phyloP scores from a whole-genome alignment of 2,329 filamentous ascomycete species.

The Falciphora oryzae region DNA sequence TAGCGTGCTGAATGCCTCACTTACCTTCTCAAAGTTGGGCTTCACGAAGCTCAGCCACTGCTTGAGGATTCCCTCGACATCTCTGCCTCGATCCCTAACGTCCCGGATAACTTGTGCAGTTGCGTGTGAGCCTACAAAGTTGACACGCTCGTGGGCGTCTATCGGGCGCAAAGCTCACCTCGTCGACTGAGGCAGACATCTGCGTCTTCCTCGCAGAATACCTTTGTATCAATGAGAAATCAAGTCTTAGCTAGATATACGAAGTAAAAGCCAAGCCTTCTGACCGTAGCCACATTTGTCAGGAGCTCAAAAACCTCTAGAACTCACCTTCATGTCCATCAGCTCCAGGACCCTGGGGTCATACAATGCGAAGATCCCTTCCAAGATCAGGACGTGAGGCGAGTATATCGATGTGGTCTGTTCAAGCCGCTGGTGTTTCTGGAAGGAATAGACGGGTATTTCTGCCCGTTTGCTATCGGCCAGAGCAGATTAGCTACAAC shows the following conservation, averaged over 20 bases:
- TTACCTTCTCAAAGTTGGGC: constrained; percentile 81
- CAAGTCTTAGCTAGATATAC: not conserved
- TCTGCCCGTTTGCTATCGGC: constrained; percentile 71
- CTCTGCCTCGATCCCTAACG: constrained; percentile 80
- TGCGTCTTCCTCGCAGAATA: constrained; percentile 93
- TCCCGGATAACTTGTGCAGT: constrained; percentile 67
- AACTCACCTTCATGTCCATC: constrained; percentile 78
- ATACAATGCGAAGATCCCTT: constrained; percentile 93
- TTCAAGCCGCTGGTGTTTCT: constrained; percentile 75
- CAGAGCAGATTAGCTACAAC: not conserved
- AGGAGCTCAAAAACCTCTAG: not conserved
- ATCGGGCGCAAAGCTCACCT: constrained; percentile 47
- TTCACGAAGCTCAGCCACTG: constrained; percentile 98
- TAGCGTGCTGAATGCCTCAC: not conserved
- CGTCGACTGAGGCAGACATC: constrained; percentile 88
- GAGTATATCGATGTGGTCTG: constrained; percentile 89
- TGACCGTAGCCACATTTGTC: not conserved
- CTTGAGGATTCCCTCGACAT: constrained; percentile 93
- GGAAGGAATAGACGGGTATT: constrained; percentile 92
- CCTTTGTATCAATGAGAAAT: constrained; percentile 41
- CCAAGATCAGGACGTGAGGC: constrained; percentile 88
- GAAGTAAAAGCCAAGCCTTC: not conserved
- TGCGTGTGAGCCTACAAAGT: not conserved
- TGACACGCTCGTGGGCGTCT: too few relatives aligned
- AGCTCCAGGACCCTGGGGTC: constrained; percentile 80